Evolutionary conservation across 768 basidiomycete genomes (phyloP), one percentile per base, ranked within the genome.

Genomic region (Kwoniella sp.): DNA sequence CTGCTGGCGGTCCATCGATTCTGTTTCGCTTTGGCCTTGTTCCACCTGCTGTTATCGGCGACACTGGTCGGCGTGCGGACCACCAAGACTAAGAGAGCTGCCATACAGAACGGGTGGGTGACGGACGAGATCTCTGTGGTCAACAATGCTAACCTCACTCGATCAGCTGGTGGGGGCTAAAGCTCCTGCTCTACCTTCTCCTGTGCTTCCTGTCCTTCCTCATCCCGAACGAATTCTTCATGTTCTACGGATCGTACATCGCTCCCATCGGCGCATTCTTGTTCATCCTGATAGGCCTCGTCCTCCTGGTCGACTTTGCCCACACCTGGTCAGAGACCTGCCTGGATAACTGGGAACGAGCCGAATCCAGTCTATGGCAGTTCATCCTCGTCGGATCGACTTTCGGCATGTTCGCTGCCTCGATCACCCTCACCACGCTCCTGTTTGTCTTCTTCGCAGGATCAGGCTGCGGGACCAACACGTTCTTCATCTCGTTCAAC

Each of bases 271-370:
- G 95, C 31, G 89, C 93, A 0, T 89, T 87, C 5, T 72, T 91
- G 55, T 99, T 99, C 78, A 96, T 99, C 71, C 84, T 98, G 28
- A 85, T 99, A 59, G 95, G 95, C 40, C 84, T 99, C 25, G 89
- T 99, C 51, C 85, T 99, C 37, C 84, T 99, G 51, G 87, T 99
- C 74, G 95, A 99, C 78, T 98, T 98, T 67, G 95, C 95, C 2
- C 95, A 99, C 71, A 87, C 89, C 5, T 98, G 92, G 92, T 89
- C 90, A 14, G 95, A 99, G 76, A 92, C 84, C 5, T 98, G 93
- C 72, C 81, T 96, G 46, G 86, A 93, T 60, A 89, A 90, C 48
- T 96, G 90, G 92, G 93, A 96, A 73, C 82, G 83, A 53, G 83
- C 82, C 2, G 81, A 82, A 38, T 92, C 90, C 9, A 87, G 85